Evolutionary conservation across 768 basidiomycete species (phyloP), one percentile per base, ranked within the genome.

Genomic region (Lactarius deliciosus): DNA sequence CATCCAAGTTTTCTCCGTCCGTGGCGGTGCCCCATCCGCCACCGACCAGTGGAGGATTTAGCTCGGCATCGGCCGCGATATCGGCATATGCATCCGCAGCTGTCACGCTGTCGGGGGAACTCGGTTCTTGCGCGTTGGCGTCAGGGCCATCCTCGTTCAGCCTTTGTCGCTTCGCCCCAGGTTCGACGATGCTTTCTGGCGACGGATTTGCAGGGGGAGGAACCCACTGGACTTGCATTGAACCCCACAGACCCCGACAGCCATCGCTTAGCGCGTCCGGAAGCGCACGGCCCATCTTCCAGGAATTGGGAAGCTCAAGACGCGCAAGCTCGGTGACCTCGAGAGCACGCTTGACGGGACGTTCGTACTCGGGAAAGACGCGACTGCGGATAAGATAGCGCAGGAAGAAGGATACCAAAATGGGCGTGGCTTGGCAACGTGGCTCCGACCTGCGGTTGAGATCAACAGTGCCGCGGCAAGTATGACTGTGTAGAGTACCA

Each of bases 371-470:
- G 0, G 79, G 80, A 54, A 91, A 77, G 20, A 84, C 81, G 36
- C 78, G 74, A 69, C 82, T 86, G 25, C 85, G 82, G 18, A 88
- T 36, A n/a, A 90, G 71, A 72, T 84, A 91, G 16, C 81, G 74
- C 38, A 90, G 63, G 74, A 88, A 91, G 72, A 89, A 88, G 1
- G 70, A 75, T 6, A 89, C 55, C 3, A 91, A 77, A 32, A 79
- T 82, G 3, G 89, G 89, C 2, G 81, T 76, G 64, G 80, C 77
- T 13, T 77, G 67, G 47, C 89, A 78, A 66, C 84, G 81, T 59
- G 73, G 80, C 70, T 84, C 81, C 22, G 77, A 76, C 76, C 83
- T 85, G 75, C 38, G 36, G 41, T 9, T 18, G 16, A 32, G 36
- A 28, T 63, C 63, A 59, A 47, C 36, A 8, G 57, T 56, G 61